Base-by-base conservation (phyloP, 805 yeast species). In the Starmera quercuum region DNA sequence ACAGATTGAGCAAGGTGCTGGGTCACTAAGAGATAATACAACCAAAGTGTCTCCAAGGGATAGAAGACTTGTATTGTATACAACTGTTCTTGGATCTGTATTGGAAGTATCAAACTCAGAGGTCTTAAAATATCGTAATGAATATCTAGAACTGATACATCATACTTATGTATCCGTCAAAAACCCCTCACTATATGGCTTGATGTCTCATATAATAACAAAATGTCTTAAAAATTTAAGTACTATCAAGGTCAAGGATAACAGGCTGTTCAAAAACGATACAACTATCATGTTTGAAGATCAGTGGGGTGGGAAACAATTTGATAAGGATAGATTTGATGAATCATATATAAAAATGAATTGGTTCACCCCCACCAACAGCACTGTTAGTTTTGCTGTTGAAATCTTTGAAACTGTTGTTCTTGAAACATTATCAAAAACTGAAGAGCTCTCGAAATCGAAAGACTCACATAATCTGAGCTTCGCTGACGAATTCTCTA, bases 1-100 rank as follows among this genome's bases (percentile, higher is more conserved):
- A 22, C 95, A 90, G 49, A 65, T 90, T 15, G 61, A 61, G 9
- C 84, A 78, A 42, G 83, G 88, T 42, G 97, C 97, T 0, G 97
- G 97, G 4, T 58, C 71, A 1, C 62, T 78, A 0, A 70, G 95
- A 52, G 69, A 55, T 27, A 75, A 66, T 5, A 74, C 80, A 0
- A 62, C 70, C 6, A 88, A 82, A 20, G 65, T 82, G 18, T 65
- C 77, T 19, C 83, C 83, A n/a, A 68, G 87, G 27, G 97, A 92
- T 55, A 80, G 79, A 20, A 72, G 78, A 14, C 58, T 92, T 7
- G 75, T 75, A 20, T 75, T 95, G 75, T 73, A 79, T 48, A 53
- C 84, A 21, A 69, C 78, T 4, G 71, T 86, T 3, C 56, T 88
- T 28, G 76, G 79, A 49, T 88, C 85, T 51, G 64, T 78, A 18